Evolutionary conservation across 768 basidiomycete genomes (phyloP).

Genomic region (Tulasnella sp.): DNA sequence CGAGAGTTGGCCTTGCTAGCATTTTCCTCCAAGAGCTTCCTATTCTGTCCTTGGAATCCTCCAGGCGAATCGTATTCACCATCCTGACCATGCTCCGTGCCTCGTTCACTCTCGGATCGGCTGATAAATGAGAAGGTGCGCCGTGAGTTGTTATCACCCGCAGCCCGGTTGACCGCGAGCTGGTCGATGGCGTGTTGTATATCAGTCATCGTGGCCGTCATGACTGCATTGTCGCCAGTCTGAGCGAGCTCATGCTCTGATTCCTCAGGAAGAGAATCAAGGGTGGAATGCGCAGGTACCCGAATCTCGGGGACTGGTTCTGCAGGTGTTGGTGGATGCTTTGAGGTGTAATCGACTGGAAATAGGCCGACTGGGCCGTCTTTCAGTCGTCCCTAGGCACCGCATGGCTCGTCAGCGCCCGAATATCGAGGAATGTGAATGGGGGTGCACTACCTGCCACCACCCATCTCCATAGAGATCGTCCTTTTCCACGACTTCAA

Average conservation of each 20-base stretch:
- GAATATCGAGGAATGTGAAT: no score
- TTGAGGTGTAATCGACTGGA: constrained; percentile 76
- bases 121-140: constrained; percentile 62
- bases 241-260: constrained; percentile 19
- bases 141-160: constrained; percentile 48
- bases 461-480: constrained; percentile 90
- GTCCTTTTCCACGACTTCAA: constrained; percentile 87
- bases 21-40: constrained; percentile 57
- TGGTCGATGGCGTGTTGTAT: constrained; percentile 87
- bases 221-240: constrained; percentile 31
- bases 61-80: constrained; percentile 32
- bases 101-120: constrained; percentile 32
- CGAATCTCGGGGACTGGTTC: no score
- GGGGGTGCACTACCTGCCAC: constrained; percentile 52
- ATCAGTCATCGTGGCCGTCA: constrained; percentile 82
- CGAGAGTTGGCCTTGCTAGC: constrained; percentile 40
- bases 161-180: constrained; percentile 39
- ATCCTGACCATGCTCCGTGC: constrained; percentile 41
- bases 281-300: constrained; percentile 19
- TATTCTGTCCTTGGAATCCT: constrained; percentile 53
- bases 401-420: constrained; percentile 18
- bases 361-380: constrained; percentile 56
- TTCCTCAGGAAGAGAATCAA: constrained; percentile 24
- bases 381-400: not conserved
- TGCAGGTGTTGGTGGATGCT: no score